Evolutionary conservation across 2,329 filamentous ascomycete species (phyloP).

Genomic region (Canariomyces notabilis): DNA sequence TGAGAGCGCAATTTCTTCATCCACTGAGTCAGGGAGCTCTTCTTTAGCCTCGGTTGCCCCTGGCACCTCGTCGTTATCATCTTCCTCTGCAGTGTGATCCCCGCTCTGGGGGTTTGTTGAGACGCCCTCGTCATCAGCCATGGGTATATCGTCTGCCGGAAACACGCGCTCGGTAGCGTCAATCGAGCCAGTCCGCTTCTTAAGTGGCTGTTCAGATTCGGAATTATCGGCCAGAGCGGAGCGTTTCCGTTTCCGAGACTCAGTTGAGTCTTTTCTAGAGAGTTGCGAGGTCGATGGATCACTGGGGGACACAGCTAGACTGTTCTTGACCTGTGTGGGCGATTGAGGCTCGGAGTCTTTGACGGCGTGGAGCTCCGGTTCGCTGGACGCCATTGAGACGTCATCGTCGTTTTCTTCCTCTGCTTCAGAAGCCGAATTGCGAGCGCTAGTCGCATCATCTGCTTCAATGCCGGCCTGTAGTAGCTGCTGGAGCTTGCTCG

Average conservation of each 20-base stretch:
- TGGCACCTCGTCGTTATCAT: constrained; percentile 40
- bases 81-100: constrained; percentile 43
- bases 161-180: constrained; percentile 34
- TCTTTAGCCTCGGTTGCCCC: constrained; percentile 38
- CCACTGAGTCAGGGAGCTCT: constrained; percentile 29
- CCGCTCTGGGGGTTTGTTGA: constrained; percentile 35
- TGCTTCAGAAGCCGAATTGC: constrained; percentile 36
- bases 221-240: constrained; percentile 41
- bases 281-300: constrained; percentile 28
- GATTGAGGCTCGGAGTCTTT: constrained; percentile 28
- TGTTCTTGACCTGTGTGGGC: constrained; percentile 22
- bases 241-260: constrained; percentile 48
- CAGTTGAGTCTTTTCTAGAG: constrained; percentile 29
- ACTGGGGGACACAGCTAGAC: constrained; percentile 27
- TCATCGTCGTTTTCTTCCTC: constrained; percentile 33
- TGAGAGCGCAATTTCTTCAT: constrained; percentile 32
- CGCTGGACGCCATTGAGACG: constrained; percentile 36
- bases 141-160: constrained; percentile 29
- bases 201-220: constrained; percentile 43
- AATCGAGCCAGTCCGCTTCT: constrained; percentile 51
- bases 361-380: constrained; percentile 26
- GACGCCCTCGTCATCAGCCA: constrained; percentile 35
- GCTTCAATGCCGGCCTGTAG: constrained; percentile 30
- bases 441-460: constrained; percentile 31
- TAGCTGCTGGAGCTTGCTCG: constrained; percentile 67